Evolutionary conservation across 352 stramenopile species (phyloP).

Genomic region (Phytophthora citrophthora): DNA sequence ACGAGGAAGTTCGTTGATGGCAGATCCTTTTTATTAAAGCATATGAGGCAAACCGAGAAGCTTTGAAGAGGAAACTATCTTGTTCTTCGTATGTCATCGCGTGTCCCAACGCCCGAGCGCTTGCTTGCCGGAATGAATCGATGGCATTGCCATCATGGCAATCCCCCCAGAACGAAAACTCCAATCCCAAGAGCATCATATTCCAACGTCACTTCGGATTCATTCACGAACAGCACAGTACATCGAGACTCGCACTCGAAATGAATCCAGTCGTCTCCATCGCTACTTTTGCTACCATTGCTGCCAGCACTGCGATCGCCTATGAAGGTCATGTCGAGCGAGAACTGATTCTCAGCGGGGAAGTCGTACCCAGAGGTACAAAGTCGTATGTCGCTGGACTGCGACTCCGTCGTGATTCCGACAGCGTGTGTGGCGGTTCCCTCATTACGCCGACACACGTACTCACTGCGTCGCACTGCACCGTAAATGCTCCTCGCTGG

Average conservation of each 20-base stretch:
- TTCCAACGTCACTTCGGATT: conserved; percentile 15
- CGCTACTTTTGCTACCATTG: not conserved
- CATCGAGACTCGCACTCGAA: not conserved
- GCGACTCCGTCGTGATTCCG: not conserved
- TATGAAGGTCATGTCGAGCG: conserved; percentile 6
- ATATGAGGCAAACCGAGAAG: conserved; percentile 1
- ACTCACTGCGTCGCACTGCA: conserved; percentile 17
- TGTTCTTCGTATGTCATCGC: not conserved
- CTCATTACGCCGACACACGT: conserved; percentile 24
- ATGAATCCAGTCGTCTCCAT: conserved; percentile 3
- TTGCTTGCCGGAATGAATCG: not conserved
- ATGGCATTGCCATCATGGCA: not conserved
- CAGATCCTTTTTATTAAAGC: not conserved
- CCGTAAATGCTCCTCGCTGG: not conserved
- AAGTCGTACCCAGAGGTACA: conserved; percentile 33
- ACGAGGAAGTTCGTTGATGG: not conserved
- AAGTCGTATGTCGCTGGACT: conserved; percentile 43
- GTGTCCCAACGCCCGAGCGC: conserved; percentile 4
- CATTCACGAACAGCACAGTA: not conserved
- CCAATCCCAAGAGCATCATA: conserved; percentile 1
- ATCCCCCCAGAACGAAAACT: not conserved
- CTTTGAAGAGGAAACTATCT: not conserved
- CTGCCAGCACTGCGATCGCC: not conserved
- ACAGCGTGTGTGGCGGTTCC: conserved; percentile 15
- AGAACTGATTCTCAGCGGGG: conserved; percentile 43